Evolutionary conservation across 2,329 filamentous ascomycete species (phyloP).

Genomic region (Colletotrichum lentis): DNA sequence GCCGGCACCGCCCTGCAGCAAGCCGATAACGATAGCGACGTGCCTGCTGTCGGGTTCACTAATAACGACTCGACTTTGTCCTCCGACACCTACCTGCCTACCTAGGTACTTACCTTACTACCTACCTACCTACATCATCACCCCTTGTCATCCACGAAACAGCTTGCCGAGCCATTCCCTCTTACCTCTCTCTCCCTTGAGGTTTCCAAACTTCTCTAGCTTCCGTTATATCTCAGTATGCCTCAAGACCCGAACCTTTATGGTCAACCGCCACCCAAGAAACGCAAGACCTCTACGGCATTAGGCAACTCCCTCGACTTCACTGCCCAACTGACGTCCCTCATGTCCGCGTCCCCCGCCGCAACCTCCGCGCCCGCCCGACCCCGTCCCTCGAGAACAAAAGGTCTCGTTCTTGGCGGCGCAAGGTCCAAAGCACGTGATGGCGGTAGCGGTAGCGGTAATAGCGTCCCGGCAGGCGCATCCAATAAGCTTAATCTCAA

Average conservation of each 20-base stretch:
- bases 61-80: background rate
- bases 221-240: slow-evolving; percentile 50
- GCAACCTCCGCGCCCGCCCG: slow-evolving; percentile 56
- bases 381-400: slow-evolving; percentile 62
- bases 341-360: slow-evolving; percentile 65
- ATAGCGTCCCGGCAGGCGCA: slow-evolving; percentile 46
- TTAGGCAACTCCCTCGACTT: slow-evolving; percentile 82
- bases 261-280: slow-evolving; percentile 75
- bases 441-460: slow-evolving; percentile 59
- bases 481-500: slow-evolving; percentile 59
- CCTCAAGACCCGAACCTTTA: slow-evolving; percentile 77
- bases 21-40: slow-evolving; percentile 1
- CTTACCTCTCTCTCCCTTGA: too few species aligned
- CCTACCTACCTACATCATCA: background rate
- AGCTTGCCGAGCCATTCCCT: too few species aligned
- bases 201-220: background rate
- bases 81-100: background rate
- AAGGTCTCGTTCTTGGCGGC: slow-evolving; percentile 73
- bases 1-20: background rate
- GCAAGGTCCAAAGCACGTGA: slow-evolving; percentile 51
- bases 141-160: too few species aligned
- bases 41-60: background rate
- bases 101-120: too few species aligned
- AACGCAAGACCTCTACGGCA: slow-evolving; percentile 72
- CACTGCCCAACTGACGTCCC: slow-evolving; percentile 83